Conservation (phyloP, 1,284 basidiomycete species). For the Papiliotrema laurentii region DNA sequence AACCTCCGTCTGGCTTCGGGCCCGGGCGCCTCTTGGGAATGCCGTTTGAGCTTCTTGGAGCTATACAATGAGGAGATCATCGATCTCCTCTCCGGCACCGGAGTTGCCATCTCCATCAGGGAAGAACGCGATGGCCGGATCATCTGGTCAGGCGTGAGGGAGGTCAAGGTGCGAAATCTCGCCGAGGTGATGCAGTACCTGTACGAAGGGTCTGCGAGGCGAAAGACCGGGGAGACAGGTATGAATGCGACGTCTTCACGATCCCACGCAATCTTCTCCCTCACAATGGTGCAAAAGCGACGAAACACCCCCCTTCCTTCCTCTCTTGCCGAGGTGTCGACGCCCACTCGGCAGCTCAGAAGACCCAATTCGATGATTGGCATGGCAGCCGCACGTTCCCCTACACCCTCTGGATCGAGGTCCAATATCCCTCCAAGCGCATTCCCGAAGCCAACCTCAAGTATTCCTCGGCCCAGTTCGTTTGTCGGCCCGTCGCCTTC, state of each 20-base stretch:
- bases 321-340: slow-evolving; percentile 11
- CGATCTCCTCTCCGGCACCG: slow-evolving; percentile 68
- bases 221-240: slow-evolving; percentile 93
- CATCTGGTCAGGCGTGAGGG: slow-evolving; percentile 91
- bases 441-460: slow-evolving; percentile 28
- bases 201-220: slow-evolving; percentile 78
- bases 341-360: slow-evolving; percentile 22
- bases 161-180: slow-evolving; percentile 76
- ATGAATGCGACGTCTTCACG: slow-evolving; percentile 99
- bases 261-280: slow-evolving; percentile 96
- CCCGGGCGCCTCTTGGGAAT: slow-evolving; percentile 58
- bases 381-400: slow-evolving; percentile 12
- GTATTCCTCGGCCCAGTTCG: slow-evolving; percentile 64
- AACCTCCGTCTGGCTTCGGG: slow-evolving; percentile 71
- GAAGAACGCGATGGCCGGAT: slow-evolving; percentile 96
- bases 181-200: slow-evolving; percentile 89
- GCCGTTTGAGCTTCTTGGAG: slow-evolving; percentile 75
- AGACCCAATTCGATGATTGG: slow-evolving; percentile 31
- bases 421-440: slow-evolving; percentile 14
- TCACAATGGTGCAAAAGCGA: slow-evolving; percentile 74
- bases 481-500: slow-evolving; percentile 52
- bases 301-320: slow-evolving; percentile 9
- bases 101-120: slow-evolving; percentile 86
- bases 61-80: slow-evolving; percentile 97
- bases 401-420: slow-evolving; percentile 18